Evolutionary conservation across 1,139 yeast species (phyloP).

Genomic region (Nadsonia commutata): DNA sequence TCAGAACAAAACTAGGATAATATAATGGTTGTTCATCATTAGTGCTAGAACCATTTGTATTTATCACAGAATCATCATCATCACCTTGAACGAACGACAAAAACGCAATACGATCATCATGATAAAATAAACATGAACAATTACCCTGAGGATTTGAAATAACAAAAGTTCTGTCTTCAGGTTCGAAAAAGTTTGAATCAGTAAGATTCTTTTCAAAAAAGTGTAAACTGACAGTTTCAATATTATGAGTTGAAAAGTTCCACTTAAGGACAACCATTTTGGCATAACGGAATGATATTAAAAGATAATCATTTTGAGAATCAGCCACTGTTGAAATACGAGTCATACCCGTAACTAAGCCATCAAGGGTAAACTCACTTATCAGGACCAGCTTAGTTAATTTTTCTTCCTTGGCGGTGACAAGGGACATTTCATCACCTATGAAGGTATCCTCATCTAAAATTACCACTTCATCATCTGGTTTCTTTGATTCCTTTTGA

Average conservation of each 20-base stretch:
- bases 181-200: conserved; percentile 34
- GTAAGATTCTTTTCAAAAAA: conserved; percentile 62
- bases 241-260: conserved; percentile 37
- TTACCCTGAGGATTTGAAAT: conserved; percentile 51
- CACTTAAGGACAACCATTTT: conserved; percentile 66
- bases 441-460: conserved; percentile 18
- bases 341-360: conserved; percentile 47
- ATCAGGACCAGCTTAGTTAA: conserved; percentile 35
- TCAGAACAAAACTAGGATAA: conserved; percentile 32
- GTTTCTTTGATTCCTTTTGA: conserved; percentile 7
- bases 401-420: conserved; percentile 16
- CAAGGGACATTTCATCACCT: conserved; percentile 14
- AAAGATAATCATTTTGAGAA: conserved; percentile 40
- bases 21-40: conserved; percentile 11
- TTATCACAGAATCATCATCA: conserved; percentile 13
- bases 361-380: conserved; percentile 58
- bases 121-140: conserved; percentile 51
- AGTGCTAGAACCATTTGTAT: conserved; percentile 3
- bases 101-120: conserved; percentile 53
- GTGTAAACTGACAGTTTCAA: conserved; percentile 69
- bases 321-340: conserved; percentile 38
- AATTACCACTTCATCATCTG: conserved; percentile 7
- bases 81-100: conserved; percentile 48
- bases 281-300: conserved; percentile 60
- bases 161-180: conserved; percentile 32